Evolutionary conservation across 2,329 filamentous ascomycete species (phyloP).

Genomic region (Shiraia sp.): DNA sequence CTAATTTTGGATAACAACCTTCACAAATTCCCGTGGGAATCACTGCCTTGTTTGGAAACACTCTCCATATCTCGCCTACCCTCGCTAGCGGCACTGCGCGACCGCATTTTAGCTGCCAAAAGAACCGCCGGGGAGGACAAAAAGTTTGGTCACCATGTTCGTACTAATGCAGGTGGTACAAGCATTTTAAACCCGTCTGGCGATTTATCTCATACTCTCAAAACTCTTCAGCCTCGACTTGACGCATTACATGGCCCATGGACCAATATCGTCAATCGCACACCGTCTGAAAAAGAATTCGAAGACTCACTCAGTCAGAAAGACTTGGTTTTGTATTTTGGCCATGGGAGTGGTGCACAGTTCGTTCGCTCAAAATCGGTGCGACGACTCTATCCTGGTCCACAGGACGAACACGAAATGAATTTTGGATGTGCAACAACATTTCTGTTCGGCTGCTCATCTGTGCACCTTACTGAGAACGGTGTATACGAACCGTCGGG

Average conservation of each 20-base stretch:
- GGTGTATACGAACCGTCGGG: constrained; percentile 87
- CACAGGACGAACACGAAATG: constrained; percentile 29
- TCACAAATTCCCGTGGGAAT: constrained; percentile 95
- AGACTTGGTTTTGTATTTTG: constrained; percentile 88
- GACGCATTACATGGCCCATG: constrained; percentile 58
- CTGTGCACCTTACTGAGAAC: constrained; percentile 75
- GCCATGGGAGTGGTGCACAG: constrained; percentile 91
- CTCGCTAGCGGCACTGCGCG: constrained; percentile 79
- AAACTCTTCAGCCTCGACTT: constrained; percentile 71
- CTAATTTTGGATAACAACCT: constrained; percentile 89
- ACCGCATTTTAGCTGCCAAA: constrained; percentile 67
- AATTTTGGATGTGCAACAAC: constrained; percentile 68
- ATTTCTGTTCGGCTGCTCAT: constrained; percentile 93
- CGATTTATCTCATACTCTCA: constrained; percentile 80
- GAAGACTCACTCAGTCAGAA: constrained; percentile 65
- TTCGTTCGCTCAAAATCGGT: constrained; percentile 88
- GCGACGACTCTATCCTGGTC: constrained; percentile 66
- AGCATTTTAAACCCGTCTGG: constrained; percentile 90
- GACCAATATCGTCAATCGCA: constrained; percentile 68
- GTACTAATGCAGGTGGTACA: constrained; percentile 58
- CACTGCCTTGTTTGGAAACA: constrained; percentile 79
- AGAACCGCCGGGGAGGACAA: constrained; percentile 8
- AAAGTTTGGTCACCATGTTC: constrained; percentile 53
- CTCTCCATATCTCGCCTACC: constrained; percentile 85
- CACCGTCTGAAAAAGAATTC: constrained; percentile 79